These are phyloP conservation scores for Podaxis sp. DNA, from an alignment of 768 basidiomycete species.

Conservation along the genomic window DNA sequence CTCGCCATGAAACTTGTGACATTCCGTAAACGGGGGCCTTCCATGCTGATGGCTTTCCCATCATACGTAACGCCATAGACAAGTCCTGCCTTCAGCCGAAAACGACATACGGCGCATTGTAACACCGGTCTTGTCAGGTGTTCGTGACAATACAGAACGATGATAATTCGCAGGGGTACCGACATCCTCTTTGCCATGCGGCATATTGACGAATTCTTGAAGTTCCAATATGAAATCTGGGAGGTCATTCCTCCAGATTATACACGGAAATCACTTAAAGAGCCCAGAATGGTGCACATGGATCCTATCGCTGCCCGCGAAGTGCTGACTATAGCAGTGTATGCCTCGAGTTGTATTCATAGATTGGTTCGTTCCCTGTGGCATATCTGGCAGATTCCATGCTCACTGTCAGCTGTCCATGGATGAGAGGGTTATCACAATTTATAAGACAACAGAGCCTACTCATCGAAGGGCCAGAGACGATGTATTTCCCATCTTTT, in stretches of 20 bases:
- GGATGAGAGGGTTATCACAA: not conserved
- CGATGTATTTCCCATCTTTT: not conserved
- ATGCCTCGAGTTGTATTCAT: not conserved
- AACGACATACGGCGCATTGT: not conserved
- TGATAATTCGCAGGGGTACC: not conserved
- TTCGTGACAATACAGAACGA: not conserved
- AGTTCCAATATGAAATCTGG: no score
- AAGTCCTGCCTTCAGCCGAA: not conserved
- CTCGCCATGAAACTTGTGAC: not conserved
- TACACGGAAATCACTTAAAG: no score
- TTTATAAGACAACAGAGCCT: not conserved
- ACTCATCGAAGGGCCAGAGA: not conserved
- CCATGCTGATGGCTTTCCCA: not conserved
- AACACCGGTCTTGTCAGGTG: not conserved
- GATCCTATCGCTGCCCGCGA: no score
- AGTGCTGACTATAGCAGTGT: not conserved
- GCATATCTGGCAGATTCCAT: not conserved
- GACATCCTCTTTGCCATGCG: not conserved
- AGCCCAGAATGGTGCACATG: no score
- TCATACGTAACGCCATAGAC: not conserved
- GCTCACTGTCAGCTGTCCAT: not conserved
- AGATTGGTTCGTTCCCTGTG: not conserved
- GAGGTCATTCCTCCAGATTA: no score
- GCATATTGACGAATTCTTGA: no score
- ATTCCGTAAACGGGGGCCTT: not conserved